A percentile compares a stretch with the other conserved stretches of the same genome.
These are phyloP conservation scores for Fomitopsis schrenkii DNA, from an alignment of 1,284 basidiomycete genomes.

Conservation along the genomic window DNA sequence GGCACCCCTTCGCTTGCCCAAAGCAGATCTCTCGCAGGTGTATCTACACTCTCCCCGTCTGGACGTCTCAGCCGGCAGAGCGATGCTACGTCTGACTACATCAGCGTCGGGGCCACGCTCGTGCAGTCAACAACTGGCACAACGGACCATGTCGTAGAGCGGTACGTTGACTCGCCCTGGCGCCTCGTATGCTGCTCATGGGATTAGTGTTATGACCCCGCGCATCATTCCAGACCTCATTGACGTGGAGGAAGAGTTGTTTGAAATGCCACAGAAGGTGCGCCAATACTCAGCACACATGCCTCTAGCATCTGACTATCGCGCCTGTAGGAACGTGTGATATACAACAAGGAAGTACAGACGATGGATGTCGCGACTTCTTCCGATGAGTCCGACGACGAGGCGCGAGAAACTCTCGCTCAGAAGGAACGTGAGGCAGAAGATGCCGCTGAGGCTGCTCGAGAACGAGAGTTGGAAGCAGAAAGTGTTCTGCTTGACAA, in stretches of 20 bases:
- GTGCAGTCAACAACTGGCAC: slow-evolving; percentile 45
- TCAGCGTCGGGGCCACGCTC: slow-evolving; percentile 43
- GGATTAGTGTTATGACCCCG: slow-evolving; percentile 58
- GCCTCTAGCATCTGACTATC: not conserved
- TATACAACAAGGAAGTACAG: slow-evolving; percentile 94
- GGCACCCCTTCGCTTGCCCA: slow-evolving; percentile 59
- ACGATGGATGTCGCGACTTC: slow-evolving; percentile 59
- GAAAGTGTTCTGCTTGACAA: slow-evolving; percentile 76
- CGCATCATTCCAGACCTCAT: slow-evolving; percentile 71
- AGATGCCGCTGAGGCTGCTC: slow-evolving; percentile 64
- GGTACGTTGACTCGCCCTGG: slow-evolving; percentile 35
- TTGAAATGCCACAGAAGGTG: slow-evolving; percentile 86
- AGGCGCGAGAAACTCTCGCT: slow-evolving; percentile 64
- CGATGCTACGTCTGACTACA: slow-evolving; percentile 51
- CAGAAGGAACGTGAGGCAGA: slow-evolving; percentile 54
- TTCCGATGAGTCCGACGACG: slow-evolving; percentile 57
- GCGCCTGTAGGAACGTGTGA: slow-evolving; percentile 67
- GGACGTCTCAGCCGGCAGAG: slow-evolving; percentile 65
- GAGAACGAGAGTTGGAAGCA: slow-evolving; percentile 78
- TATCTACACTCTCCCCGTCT: slow-evolving; percentile 43
- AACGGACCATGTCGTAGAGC: slow-evolving; percentile 65
- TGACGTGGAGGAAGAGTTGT: slow-evolving; percentile 84
- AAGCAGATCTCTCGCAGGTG: slow-evolving; percentile 38
- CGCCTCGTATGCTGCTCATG: slow-evolving; percentile 2
- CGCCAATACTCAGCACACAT: slow-evolving; percentile 10